Base-by-base conservation (phyloP, 176 grass and related monocot species). In the Ananas comosus region DNA sequence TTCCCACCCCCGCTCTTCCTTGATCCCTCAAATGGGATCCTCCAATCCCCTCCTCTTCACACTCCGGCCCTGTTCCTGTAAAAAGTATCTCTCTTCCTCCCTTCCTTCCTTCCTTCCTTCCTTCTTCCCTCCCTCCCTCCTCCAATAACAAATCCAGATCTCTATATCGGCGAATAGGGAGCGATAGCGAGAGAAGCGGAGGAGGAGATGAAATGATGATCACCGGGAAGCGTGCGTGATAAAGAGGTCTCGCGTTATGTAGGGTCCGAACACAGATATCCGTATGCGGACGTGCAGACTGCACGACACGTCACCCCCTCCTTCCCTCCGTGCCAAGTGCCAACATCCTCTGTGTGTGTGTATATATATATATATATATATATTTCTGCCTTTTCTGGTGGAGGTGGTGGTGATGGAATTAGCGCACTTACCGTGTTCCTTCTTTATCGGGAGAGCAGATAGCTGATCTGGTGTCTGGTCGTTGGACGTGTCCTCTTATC, bases 111-210 rank as follows among this genome's bases (percentile, higher is more conserved):
- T 23, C 22, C 22, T 1, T 23, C 22, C 22, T 1, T 23, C 22
- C 22, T 1, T 23, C 22, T n/a, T 23, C 22, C 22, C 22, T 23
- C 22, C 22, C 22, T 23, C 22, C 22, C 22, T 23, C 22, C 19
- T 19, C 56, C 21, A 17, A 6, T 21, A 17, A 22, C 56, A 19
- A 19, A 61, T 22, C 52, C 16, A 3, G 52, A 56, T 56, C 56
- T 61, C 56, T 42, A 42, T 42, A 42, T 81, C 81, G 77, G 71
- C 77, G 70, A 70, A 77, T 70, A 73, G 54, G 13, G 79, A 56
- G 78, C 64, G 53, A 28, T n/a, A 18, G 58, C 12, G 6, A 49
- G 51, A 73, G 33, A 18, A 33, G 51, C 23, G 18, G n/a, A 28
- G 6, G 21, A 47, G 70, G 54, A 73, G 70, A 22, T 27, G 70